Conservation (phyloP, 495 filamentous ascomycete genomes). For the Achaetomiella virescens region DNA sequence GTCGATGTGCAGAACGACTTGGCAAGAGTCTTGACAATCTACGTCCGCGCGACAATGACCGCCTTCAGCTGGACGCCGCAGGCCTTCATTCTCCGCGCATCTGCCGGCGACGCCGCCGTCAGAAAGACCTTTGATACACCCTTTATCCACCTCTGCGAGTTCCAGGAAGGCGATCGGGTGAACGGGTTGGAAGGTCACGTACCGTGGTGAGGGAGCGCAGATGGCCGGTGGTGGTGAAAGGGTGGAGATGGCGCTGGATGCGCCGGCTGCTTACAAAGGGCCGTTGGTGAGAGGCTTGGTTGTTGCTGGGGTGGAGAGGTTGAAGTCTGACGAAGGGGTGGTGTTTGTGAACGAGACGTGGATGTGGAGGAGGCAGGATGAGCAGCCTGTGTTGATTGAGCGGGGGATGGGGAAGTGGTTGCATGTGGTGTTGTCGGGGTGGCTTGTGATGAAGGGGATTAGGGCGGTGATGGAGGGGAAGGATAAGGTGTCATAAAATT, state of each 20-base stretch:
- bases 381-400: constrained; percentile 23
- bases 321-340: constrained; percentile 7
- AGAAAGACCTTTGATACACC: constrained; percentile 17
- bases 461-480: constrained; percentile 16
- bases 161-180: constrained; percentile 23
- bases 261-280: constrained; percentile 26
- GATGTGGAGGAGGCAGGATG: constrained; percentile 26
- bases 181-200: constrained; percentile 24
- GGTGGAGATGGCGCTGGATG: constrained; percentile 22
- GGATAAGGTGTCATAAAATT: too few relatives aligned
- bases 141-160: constrained; percentile 19
- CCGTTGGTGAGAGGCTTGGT: constrained; percentile 22
- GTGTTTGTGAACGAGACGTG: constrained; percentile 30
- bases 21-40: constrained; percentile 16
- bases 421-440: constrained; percentile 23
- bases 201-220: neutral
- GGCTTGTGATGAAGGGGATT: constrained; percentile 30
- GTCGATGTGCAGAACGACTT: neutral
- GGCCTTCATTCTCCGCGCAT: constrained; percentile 19
- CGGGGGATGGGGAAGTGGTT: constrained; percentile 21
- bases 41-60: constrained; percentile 27
- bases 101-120: constrained; percentile 2
- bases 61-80: constrained; percentile 31
- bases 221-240: constrained; percentile 5
- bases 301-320: constrained; percentile 19